These are phyloP conservation scores for Eutrema japonicum DNA, from an alignment of 345 rosid species.

Conservation along the genomic window DNA sequence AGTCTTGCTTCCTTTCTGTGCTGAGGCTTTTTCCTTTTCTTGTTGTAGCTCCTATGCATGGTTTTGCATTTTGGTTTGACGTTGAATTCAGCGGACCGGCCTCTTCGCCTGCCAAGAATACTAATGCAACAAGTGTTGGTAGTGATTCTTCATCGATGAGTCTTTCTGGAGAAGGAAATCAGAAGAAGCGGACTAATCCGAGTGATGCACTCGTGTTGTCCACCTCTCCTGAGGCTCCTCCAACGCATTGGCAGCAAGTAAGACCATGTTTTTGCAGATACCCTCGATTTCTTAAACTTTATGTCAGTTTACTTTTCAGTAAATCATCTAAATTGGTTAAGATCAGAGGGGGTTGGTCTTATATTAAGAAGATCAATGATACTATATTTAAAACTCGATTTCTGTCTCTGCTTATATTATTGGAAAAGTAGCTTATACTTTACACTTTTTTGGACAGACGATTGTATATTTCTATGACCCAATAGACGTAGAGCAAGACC, in stretches of 20 bases:
- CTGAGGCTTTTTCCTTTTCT: conserved; percentile 30
- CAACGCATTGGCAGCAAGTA: conserved; percentile 99
- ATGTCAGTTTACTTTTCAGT: neutral
- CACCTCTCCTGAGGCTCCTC: conserved; percentile 92
- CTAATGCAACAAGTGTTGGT: conserved; percentile 33
- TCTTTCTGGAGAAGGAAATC: conserved; percentile 57
- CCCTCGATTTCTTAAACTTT: neutral
- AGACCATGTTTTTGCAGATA: conserved; percentile 29
- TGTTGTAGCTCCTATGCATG: conserved; percentile 90
- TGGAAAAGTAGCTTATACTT: conserved; percentile 13
- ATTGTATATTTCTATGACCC: conserved; percentile 95
- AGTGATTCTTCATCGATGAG: conserved; percentile 48
- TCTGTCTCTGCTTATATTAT: conserved; percentile 6
- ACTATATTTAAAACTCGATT: neutral
- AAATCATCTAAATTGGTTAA: conserved; percentile 23
- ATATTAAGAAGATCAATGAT: conserved; percentile 7
- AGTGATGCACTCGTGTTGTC: conserved; percentile 75
- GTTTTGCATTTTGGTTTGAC: conserved; percentile 99
- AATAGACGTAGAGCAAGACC: conserved; percentile 87
- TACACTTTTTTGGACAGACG: conserved; percentile 60
- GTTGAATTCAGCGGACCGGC: conserved; percentile 75
- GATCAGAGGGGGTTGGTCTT: conserved; percentile 14
- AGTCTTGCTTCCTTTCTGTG: conserved; percentile 20
- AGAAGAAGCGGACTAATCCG: conserved; percentile 71
- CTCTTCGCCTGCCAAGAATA: conserved; percentile 50